A percentile compares a stretch with the other conserved stretches of the same genome.
These are phyloP conservation scores for Fusarium gaditjirri DNA, from an alignment of 2,329 filamentous ascomycete genomes.

Conservation along the genomic window DNA sequence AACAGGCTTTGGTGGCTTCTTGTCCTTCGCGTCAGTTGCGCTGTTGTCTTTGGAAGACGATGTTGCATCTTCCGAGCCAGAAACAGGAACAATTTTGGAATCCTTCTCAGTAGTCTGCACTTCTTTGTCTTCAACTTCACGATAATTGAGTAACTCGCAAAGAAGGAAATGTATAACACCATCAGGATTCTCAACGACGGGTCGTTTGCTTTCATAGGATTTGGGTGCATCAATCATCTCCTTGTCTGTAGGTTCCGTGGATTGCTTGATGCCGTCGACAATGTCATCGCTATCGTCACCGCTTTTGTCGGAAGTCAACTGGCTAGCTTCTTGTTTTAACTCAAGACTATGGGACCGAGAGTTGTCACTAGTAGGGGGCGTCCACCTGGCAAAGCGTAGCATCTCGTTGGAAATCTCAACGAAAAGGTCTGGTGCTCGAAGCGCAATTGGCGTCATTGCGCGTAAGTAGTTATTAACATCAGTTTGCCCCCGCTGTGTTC, in stretches of 20 bases:
- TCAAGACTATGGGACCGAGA: slow-evolving; percentile 51
- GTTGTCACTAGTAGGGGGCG: slow-evolving; percentile 49
- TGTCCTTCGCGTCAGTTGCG: slow-evolving; percentile 60
- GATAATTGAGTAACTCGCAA: slow-evolving; percentile 90
- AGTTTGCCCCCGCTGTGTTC: slow-evolving; percentile 62
- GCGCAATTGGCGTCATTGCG: slow-evolving; percentile 79
- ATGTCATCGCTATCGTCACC: slow-evolving; percentile 27
- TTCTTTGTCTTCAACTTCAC: slow-evolving; percentile 90
- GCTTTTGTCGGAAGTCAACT: slow-evolving; percentile 24
- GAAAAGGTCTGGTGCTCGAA: slow-evolving; percentile 87
- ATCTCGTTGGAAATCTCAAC: slow-evolving; percentile 88
- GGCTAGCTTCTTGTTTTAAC: slow-evolving; percentile 53
- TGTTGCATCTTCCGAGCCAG: slow-evolving; percentile 40
- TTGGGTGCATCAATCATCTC: slow-evolving; percentile 74
- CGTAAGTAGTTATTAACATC: slow-evolving; percentile 81
- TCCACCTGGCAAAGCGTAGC: slow-evolving; percentile 76
- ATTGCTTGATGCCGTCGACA: slow-evolving; percentile 63
- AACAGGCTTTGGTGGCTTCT: slow-evolving; percentile 74
- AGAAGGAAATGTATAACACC: slow-evolving; percentile 95
- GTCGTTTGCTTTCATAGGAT: slow-evolving; percentile 77
- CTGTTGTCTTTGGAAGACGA: slow-evolving; percentile 47
- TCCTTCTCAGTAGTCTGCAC: slow-evolving; percentile 57
- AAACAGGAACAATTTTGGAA: slow-evolving; percentile 49
- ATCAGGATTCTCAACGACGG: slow-evolving; percentile 90
- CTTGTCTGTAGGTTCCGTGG: slow-evolving; percentile 68